Percentiles rank a stretch among this genome's conserved stretches.
Conservation (phyloP, 495 filamentous ascomycete genomes). For the Penicillium cinerascens region DNA sequence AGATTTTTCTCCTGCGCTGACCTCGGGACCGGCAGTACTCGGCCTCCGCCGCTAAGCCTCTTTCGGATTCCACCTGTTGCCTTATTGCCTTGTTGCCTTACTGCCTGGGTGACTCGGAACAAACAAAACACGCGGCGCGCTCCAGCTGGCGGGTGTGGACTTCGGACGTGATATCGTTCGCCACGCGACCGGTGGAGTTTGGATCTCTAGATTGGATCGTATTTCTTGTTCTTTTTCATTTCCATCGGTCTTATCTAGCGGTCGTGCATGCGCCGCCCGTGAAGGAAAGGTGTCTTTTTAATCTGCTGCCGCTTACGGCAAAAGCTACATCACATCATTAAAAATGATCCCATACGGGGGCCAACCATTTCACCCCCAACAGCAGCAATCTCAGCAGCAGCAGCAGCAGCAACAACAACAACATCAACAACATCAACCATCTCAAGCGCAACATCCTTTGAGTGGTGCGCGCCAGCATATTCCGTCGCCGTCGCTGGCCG, state of each 20-base stretch:
- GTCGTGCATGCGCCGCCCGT: not conserved
- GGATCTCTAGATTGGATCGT: slow-evolving; percentile 2
- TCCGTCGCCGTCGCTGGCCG: slow-evolving; percentile 33
- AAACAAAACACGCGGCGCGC: slow-evolving; percentile 33
- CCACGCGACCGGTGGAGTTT: slow-evolving; percentile 2
- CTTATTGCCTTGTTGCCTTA: slow-evolving; percentile 4
- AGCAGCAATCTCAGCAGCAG: slow-evolving; percentile 24
- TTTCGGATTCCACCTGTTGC: slow-evolving; percentile 11
- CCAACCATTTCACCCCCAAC: slow-evolving; percentile 31
- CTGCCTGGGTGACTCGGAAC: slow-evolving; percentile 20
- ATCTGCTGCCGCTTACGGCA: slow-evolving; percentile 20
- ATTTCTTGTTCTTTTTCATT: not conserved
- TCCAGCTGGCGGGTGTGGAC: slow-evolving; percentile 15
- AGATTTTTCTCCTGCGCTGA: slow-evolving; percentile 26
- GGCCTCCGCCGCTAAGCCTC: slow-evolving; percentile 26
- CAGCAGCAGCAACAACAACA: slow-evolving; percentile 29
- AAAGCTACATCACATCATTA: slow-evolving; percentile 13
- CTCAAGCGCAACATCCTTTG: slow-evolving; percentile 17
- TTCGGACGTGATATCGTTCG: slow-evolving; percentile 4
- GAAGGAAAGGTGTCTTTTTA: slow-evolving; percentile 3
- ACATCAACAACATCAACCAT: slow-evolving; percentile 20
- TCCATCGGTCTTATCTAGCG: slow-evolving; percentile 18
- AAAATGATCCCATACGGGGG: slow-evolving; percentile 36
- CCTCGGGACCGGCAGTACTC: slow-evolving; percentile 12
- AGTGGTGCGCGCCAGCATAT: slow-evolving; percentile 24